Base-by-base conservation (phyloP, 768 basidiomycete genomes). In the Piloderma croceum region DNA sequence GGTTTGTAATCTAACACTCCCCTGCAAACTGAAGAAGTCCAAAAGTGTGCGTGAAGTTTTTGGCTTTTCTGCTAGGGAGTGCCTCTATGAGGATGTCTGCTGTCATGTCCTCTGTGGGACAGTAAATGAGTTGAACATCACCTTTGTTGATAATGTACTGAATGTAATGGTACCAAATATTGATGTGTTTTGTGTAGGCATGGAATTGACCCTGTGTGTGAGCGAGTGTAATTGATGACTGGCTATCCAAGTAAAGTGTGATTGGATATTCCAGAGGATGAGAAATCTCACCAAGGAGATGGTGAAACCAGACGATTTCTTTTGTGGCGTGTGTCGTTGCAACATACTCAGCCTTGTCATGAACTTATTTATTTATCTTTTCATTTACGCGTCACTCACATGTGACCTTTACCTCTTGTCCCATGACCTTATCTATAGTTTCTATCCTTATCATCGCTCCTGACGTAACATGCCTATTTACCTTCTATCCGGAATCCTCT, bases 21-120 rank as follows among this genome's bases (percentile, higher is more conserved):
- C n/a, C n/a, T n/a, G n/a, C n/a, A n/a, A n/a, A n/a, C n/a, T n/a
- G n/a, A n/a, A n/a, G n/a, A n/a, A n/a, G n/a, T n/a, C n/a, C n/a
- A n/a, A n/a, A n/a, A n/a, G n/a, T n/a, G n/a, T n/a, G n/a, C n/a
- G n/a, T n/a, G n/a, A n/a, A n/a, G n/a, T n/a, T n/a, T n/a, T n/a
- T n/a, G n/a, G n/a, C n/a, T n/a, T n/a, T n/a, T n/a, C n/a, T n/a
- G n/a, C 39, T 41, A 11, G 42, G 3, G 1, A 46, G 25, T 15
- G 45, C 38, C 42, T 74, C 73, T 0, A 67, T 73, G 34, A 73
- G 59, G 22, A 64, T 45, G 40, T 74, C 61, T 5, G 68, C 63
- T 0, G 56, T 15, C 40, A 68, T 71, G 17, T 62, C 51, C 4
- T 44, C 33, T 0, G 67, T 65, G 2, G 48, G 42, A 17, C 68